Conservation (phyloP, 2,329 filamentous ascomycete genomes). For the Trichoderma harzianum region DNA sequence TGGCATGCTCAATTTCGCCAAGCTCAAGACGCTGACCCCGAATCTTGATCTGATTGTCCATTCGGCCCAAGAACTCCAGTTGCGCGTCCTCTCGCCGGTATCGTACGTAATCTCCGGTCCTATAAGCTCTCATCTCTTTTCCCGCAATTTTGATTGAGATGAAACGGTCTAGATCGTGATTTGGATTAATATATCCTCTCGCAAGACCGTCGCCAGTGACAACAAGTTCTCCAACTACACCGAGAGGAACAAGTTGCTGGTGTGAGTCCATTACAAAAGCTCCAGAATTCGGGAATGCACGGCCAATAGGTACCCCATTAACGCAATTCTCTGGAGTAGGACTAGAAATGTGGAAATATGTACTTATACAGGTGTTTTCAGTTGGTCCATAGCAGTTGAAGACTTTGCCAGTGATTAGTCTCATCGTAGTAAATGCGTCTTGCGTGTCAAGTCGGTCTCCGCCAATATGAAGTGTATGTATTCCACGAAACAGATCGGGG, state of each 20-base stretch:
- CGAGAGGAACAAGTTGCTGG: not conserved
- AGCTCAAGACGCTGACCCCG: not conserved
- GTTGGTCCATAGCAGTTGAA: not conserved
- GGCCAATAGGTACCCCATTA: not conserved
- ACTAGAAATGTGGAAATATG: not conserved
- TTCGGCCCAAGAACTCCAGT: not conserved
- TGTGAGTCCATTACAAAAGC: not conserved
- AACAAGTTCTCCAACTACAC: not conserved
- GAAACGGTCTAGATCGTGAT: not conserved
- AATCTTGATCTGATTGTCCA: not conserved
- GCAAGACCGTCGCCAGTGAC: not conserved
- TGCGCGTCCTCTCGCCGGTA: not conserved
- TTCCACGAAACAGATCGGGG: not conserved
- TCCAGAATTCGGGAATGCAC: not conserved
- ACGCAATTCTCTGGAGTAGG: not conserved
- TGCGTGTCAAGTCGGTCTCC: not conserved
- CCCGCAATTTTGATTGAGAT: not conserved
- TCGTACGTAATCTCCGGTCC: not conserved
- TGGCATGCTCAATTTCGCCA: not conserved
- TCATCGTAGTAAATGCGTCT: not conserved
- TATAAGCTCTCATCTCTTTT: not conserved
- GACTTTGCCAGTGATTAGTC: not conserved
- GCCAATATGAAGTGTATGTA: not conserved
- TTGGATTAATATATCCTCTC: not conserved
- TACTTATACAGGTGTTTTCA: not conserved